A percentile compares a stretch with the other conserved stretches of the same genome.
Conservation (phyloP, 2,329 filamentous ascomycete genomes). For the Colletotrichum endophyticum region DNA sequence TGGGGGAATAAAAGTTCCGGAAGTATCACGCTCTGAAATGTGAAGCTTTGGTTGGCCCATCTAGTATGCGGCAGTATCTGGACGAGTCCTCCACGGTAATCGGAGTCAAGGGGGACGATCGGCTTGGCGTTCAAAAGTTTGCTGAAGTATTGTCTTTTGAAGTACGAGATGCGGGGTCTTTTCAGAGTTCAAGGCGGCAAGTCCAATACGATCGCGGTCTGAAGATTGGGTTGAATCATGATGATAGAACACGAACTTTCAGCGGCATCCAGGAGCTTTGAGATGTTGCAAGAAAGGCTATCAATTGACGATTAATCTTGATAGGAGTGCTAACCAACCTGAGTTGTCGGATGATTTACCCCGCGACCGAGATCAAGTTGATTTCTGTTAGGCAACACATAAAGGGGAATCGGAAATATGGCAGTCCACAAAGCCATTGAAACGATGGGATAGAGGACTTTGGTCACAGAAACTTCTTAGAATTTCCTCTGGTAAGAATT, state of each 20-base stretch:
- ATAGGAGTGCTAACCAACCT: neutral
- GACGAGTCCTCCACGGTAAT: neutral
- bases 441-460: neutral
- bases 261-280: neutral
- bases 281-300: neutral
- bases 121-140: neutral
- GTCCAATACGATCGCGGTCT: neutral
- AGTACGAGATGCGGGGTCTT: neutral
- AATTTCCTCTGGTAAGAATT: neutral
- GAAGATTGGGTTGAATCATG: neutral
- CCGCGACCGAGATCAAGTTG: neutral
- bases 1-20: neutral
- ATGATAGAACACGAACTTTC: neutral
- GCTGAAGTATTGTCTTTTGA: neutral
- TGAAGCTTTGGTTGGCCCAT: neutral
- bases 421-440: accelerated
- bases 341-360: neutral
- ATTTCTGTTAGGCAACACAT: neutral
- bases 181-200: neutral
- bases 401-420: neutral
- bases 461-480: accelerated
- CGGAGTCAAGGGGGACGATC: neutral
- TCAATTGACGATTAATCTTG: neutral
- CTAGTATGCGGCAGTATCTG: neutral
- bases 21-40: neutral